Conservation (phyloP, 163 green algal genomes). For the Chloromonas sp. region DNA sequence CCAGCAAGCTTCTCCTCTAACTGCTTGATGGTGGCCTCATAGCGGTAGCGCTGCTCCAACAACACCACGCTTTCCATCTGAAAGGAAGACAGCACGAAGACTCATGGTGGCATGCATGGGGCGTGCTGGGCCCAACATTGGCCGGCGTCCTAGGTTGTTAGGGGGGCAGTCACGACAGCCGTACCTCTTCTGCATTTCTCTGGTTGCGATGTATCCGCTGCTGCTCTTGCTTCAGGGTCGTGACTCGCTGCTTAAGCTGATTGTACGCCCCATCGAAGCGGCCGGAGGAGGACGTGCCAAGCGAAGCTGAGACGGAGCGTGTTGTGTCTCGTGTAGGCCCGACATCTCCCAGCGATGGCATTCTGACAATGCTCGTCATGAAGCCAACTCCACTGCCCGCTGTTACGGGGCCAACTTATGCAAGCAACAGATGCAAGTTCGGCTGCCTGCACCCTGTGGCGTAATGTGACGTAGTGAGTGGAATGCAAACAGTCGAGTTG, state of each 20-base stretch:
- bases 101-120: neutral
- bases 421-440: too few relatives aligned
- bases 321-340: too few relatives aligned
- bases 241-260: neutral
- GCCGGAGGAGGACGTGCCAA: too few relatives aligned
- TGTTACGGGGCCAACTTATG: too few relatives aligned
- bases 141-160: neutral
- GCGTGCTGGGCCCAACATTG: neutral
- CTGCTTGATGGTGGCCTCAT: neutral
- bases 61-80: slow-evolving; percentile 1
- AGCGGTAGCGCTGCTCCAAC: neutral
- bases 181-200: neutral
- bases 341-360: too few relatives aligned
- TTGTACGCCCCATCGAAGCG: neutral
- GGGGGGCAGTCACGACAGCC: neutral
- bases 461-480: too few relatives aligned
- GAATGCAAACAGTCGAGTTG: too few relatives aligned
- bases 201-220: neutral
- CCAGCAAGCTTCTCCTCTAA: slow-evolving; percentile 1
- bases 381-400: too few relatives aligned
- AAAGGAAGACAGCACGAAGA: neutral
- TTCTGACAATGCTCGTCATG: too few relatives aligned
- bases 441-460: too few relatives aligned
- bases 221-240: neutral
- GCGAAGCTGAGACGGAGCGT: too few relatives aligned